Percentiles rank a stretch among this genome's conserved stretches.
These are phyloP conservation scores for Salvia miltiorrhiza DNA, from an alignment of 257 asterid genomes.

Conservation along the genomic window DNA sequence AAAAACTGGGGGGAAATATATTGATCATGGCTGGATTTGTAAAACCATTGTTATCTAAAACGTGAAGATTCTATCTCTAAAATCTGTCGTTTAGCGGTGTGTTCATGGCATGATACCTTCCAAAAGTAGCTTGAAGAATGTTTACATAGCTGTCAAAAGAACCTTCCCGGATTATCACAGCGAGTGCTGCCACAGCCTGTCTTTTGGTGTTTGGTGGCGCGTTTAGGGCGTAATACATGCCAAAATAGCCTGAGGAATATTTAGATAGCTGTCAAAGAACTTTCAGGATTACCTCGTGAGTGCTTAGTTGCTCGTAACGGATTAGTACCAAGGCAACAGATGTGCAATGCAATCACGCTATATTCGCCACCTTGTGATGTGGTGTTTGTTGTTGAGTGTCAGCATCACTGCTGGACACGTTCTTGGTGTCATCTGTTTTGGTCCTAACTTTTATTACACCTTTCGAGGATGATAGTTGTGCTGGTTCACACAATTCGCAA, in stretches of 20 bases:
- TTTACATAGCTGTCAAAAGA: constrained; percentile 20
- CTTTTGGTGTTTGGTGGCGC: constrained; percentile 7
- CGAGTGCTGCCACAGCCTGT: not conserved
- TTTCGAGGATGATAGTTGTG: not conserved
- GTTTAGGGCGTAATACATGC: not conserved
- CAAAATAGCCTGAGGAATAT: constrained; percentile 6
- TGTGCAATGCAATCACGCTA: constrained; percentile 19
- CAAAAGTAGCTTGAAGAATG: constrained; percentile 7
- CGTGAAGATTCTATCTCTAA: constrained; percentile 14
- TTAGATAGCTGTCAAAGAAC: constrained; percentile 18
- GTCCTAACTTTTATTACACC: not conserved
- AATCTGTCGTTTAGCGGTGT: constrained; percentile 12
- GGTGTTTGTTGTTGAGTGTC: constrained; percentile 12
- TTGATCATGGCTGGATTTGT: constrained; percentile 16
- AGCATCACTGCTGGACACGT: constrained; percentile 9
- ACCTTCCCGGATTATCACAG: not conserved
- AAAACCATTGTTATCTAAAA: not conserved
- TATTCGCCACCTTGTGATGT: not conserved
- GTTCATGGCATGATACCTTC: not conserved
- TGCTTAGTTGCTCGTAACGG: constrained; percentile 4
- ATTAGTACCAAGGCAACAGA: not conserved
- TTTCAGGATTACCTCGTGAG: not conserved
- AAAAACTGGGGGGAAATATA: not conserved
- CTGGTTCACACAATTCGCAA: constrained; percentile 13
- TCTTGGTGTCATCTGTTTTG: not conserved